Conservation (phyloP, 768 basidiomycete species). For the Daedalea quercina region DNA sequence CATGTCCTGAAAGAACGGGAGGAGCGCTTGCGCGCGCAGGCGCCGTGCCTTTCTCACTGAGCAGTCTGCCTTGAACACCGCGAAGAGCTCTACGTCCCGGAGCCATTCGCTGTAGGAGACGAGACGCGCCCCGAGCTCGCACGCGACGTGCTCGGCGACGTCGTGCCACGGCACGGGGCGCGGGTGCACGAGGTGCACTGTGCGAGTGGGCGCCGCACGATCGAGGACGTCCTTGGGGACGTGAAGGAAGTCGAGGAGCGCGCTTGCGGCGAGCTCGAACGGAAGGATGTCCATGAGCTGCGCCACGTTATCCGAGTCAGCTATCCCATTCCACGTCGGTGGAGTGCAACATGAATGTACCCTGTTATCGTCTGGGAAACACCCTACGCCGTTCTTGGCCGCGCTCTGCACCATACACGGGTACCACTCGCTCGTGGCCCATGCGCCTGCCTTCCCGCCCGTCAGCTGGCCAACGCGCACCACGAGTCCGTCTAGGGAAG, state of each 20-base stretch:
- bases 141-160: conserved; percentile 8
- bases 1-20: not conserved
- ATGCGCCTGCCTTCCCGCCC: conserved; percentile 22
- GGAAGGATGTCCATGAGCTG: conserved; percentile 38
- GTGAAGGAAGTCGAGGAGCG: conserved; percentile 23
- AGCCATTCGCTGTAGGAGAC: conserved; percentile 24
- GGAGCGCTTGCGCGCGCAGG: not conserved
- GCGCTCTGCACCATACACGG: conserved; percentile 20
- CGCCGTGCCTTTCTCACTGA: not conserved
- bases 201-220: conserved; percentile 1
- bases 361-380: not conserved
- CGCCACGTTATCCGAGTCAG: not conserved
- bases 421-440: conserved; percentile 29
- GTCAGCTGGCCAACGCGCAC: conserved; percentile 30
- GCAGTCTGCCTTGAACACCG: not conserved
- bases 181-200: conserved; percentile 35
- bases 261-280: conserved; percentile 29
- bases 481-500: conserved; percentile 20
- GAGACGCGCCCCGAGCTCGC: conserved; percentile 14
- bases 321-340: not conserved
- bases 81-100: not conserved
- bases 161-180: conserved; percentile 25
- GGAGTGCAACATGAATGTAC: not conserved
- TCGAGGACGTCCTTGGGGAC: conserved; percentile 2
- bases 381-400: not conserved